phyloP scores from a whole-genome alignment of 139 green algal species.

The Coelastrella sp. region DNA sequence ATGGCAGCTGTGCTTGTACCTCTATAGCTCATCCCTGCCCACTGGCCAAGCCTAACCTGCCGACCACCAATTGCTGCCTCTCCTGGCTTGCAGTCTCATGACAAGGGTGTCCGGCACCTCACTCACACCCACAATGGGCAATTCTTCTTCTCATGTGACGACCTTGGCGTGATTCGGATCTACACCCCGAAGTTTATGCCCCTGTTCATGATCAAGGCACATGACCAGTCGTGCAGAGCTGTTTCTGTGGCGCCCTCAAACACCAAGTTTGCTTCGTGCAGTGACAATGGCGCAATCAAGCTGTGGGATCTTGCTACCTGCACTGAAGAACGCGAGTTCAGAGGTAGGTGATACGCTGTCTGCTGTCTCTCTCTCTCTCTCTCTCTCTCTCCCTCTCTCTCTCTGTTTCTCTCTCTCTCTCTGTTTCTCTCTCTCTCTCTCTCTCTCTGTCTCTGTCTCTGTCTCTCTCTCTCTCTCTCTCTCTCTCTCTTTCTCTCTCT shows the following conservation, averaged over 20 bases:
- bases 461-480: too few species aligned
- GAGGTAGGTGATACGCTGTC: not conserved
- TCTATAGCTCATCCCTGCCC: too few species aligned
- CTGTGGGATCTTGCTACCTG: constrained; percentile 56
- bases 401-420: too few species aligned
- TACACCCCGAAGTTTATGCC: constrained; percentile 84
- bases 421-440: too few species aligned
- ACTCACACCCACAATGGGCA: constrained; percentile 83
- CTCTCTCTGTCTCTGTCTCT: not conserved
- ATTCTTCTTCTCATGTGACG: constrained; percentile 88
- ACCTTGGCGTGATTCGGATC: constrained; percentile 66
- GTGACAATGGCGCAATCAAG: constrained; percentile 89
- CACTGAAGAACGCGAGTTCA: constrained; percentile 7
- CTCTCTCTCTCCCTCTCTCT: too few species aligned
- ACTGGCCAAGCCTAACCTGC: too few species aligned
- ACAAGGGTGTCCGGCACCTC: constrained; percentile 75
- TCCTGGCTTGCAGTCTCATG: constrained; percentile 66
- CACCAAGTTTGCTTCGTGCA: constrained; percentile 91
- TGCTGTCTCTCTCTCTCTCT: not conserved
- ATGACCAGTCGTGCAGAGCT: constrained; percentile 27
- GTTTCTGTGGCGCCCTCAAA: constrained; percentile 75
- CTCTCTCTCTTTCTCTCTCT: too few species aligned
- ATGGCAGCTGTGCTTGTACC: too few species aligned
- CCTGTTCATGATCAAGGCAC: constrained; percentile 52
- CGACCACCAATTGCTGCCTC: not conserved